Conservation (phyloP, 2,329 filamentous ascomycete species). For the Thelonectria olida region DNA sequence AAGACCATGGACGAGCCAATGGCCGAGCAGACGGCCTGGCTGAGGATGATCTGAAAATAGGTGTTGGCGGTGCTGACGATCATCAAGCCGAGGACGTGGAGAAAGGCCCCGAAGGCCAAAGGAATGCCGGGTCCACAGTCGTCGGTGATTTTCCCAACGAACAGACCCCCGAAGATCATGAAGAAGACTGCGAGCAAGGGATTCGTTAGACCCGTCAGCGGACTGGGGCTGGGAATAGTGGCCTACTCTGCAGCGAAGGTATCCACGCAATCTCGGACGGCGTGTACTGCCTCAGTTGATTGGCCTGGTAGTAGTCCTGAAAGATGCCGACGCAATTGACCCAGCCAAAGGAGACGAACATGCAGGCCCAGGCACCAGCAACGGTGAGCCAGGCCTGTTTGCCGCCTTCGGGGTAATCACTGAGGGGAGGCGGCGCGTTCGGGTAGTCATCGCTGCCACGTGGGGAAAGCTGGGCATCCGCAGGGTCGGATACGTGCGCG, state of each 20-base stretch:
- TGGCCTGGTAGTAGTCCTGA: slow-evolving; percentile 6
- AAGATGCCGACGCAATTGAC: slow-evolving; percentile 9
- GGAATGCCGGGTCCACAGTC: slow-evolving; percentile 66
- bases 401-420: slow-evolving; percentile 8
- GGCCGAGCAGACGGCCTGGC: slow-evolving; percentile 44
- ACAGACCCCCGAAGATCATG: background rate
- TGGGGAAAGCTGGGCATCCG: too few species aligned
- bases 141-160: slow-evolving; percentile 69
- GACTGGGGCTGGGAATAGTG: background rate
- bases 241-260: background rate
- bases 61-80: slow-evolving; percentile 59
- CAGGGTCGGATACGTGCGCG: too few species aligned
- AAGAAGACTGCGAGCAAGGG: background rate
- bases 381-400: slow-evolving; percentile 5
- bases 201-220: background rate
- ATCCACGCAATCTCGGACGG: slow-evolving; percentile 12
- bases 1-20: slow-evolving; percentile 43
- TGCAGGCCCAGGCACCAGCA: background rate
- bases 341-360: slow-evolving; percentile 7
- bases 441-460: too few species aligned
- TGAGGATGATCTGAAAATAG: slow-evolving; percentile 47
- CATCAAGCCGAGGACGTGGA: slow-evolving; percentile 68
- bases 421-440: background rate
- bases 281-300: slow-evolving; percentile 1
- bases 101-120: slow-evolving; percentile 56